These are phyloP conservation scores for Carallia pectinifolia DNA, from an alignment of 345 rosid genomes.

Conservation along the genomic window DNA sequence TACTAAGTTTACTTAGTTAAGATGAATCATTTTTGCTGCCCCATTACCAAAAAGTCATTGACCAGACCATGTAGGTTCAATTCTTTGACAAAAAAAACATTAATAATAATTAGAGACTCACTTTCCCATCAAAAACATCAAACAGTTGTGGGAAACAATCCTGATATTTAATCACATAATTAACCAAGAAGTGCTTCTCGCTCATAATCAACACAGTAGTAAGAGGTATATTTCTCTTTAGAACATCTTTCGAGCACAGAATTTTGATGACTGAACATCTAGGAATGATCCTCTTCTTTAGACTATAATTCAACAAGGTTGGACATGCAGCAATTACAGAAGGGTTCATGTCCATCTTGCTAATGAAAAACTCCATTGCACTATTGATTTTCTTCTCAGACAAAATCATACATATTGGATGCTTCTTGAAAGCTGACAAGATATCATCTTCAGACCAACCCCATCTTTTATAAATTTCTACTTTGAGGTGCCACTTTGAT, in stretches of 20 bases:
- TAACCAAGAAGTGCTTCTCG: too few species aligned
- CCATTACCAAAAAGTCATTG: too few species aligned
- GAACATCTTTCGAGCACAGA: not conserved
- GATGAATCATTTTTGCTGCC: too few species aligned
- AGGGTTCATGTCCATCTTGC: conserved; percentile 41
- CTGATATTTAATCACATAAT: too few species aligned
- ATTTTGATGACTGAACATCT: not conserved
- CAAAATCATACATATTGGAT: conserved; percentile 50
- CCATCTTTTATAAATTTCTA: conserved; percentile 48
- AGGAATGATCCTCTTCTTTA: conserved; percentile 41
- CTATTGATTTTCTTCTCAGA: conserved; percentile 45
- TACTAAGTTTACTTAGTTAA: too few species aligned
- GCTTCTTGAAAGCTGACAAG: conserved; percentile 42
- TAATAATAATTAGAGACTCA: too few species aligned
- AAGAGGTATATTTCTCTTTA: too few species aligned
- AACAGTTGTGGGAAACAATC: too few species aligned
- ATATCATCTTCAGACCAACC: conserved; percentile 55
- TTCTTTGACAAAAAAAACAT: too few species aligned
- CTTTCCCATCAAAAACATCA: too few species aligned
- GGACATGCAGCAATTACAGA: conserved; percentile 36
- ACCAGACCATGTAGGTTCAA: too few species aligned
- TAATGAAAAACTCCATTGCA: conserved; percentile 50
- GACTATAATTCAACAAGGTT: conserved; percentile 36
- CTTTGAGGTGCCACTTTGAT: conserved; percentile 40
- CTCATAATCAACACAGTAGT: too few species aligned